phyloP scores from a whole-genome alignment of 352 stramenopile genomes.

The Pythium phragmiticola region DNA sequence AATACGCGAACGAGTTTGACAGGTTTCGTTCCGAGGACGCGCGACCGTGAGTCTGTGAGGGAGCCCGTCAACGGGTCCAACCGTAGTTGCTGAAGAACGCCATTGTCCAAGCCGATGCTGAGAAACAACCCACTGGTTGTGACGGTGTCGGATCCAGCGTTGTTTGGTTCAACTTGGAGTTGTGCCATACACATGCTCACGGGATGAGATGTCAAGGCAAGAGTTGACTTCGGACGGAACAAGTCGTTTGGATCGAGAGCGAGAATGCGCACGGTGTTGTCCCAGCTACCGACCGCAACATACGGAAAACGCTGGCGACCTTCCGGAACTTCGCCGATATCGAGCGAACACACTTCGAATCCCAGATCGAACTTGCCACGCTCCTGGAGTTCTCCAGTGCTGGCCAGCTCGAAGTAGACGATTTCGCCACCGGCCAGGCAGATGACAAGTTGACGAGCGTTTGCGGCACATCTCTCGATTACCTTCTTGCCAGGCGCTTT shows the following conservation, averaged over 20 bases:
- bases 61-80: slow-evolving; percentile 89
- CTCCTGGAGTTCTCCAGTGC: slow-evolving; percentile 92
- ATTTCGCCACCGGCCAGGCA: slow-evolving; percentile 94
- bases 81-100: slow-evolving; percentile 91
- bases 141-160: slow-evolving; percentile 40
- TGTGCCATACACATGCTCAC: slow-evolving; percentile 80
- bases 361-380: slow-evolving; percentile 93
- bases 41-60: slow-evolving; percentile 86
- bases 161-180: slow-evolving; percentile 74
- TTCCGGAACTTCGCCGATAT: slow-evolving; percentile 94
- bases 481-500: slow-evolving; percentile 96
- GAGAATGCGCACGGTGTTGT: slow-evolving; percentile 92
- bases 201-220: slow-evolving; percentile 80
- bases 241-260: slow-evolving; percentile 93
- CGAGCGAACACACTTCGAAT: slow-evolving; percentile 97
- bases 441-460: slow-evolving; percentile 96
- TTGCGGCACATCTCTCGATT: slow-evolving; percentile 96
- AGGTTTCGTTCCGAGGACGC: slow-evolving; percentile 93
- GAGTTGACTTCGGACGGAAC: slow-evolving; percentile 82
- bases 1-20: slow-evolving; percentile 95
- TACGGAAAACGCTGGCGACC: slow-evolving; percentile 95
- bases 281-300: slow-evolving; percentile 94
- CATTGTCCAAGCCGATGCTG: slow-evolving; percentile 93
- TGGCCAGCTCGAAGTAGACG: slow-evolving; percentile 98
- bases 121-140: slow-evolving; percentile 75